These are phyloP conservation scores for Verbena officinalis DNA, from an alignment of 257 asterid species.

Conservation along the genomic window DNA sequence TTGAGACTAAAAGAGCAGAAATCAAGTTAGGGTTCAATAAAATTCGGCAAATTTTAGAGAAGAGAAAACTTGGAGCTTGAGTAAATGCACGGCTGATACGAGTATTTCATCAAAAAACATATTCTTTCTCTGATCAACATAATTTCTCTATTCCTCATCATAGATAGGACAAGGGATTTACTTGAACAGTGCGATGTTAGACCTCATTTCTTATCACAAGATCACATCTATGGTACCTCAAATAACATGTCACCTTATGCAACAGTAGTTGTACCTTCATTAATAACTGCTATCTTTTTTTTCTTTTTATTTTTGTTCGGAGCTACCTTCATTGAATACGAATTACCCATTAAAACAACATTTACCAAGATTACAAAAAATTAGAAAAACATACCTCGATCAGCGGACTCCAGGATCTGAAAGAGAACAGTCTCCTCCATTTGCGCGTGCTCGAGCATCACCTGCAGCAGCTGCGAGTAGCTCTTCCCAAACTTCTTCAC, in stretches of 20 bases:
- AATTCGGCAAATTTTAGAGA: too few species aligned
- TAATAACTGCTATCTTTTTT: too few species aligned
- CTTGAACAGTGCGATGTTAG: too few species aligned
- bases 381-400: slow-evolving; percentile 61
- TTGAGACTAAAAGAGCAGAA: too few species aligned
- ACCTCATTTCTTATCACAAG: background rate
- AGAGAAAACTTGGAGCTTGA: too few species aligned
- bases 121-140: slow-evolving; percentile 8
- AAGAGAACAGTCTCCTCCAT: slow-evolving; percentile 94
- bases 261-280: slow-evolving; percentile 20
- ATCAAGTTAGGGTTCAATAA: too few species aligned
- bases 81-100: too few species aligned
- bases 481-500: slow-evolving; percentile 78
- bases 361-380: background rate
- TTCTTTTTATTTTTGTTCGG: too few species aligned
- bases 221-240: background rate
- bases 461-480: slow-evolving; percentile 69
- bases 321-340: too few species aligned
- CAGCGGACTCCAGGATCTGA: slow-evolving; percentile 89
- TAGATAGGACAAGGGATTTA: too few species aligned
- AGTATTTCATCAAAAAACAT: background rate
- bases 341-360: background rate
- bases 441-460: slow-evolving; percentile 96
- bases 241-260: slow-evolving; percentile 7
- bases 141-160: too few species aligned